Percentiles rank a stretch among this genome's conserved stretches.
Evolutionary conservation across 768 basidiomycete genomes (phyloP).

Genomic region (Amanita fuliginea): DNA sequence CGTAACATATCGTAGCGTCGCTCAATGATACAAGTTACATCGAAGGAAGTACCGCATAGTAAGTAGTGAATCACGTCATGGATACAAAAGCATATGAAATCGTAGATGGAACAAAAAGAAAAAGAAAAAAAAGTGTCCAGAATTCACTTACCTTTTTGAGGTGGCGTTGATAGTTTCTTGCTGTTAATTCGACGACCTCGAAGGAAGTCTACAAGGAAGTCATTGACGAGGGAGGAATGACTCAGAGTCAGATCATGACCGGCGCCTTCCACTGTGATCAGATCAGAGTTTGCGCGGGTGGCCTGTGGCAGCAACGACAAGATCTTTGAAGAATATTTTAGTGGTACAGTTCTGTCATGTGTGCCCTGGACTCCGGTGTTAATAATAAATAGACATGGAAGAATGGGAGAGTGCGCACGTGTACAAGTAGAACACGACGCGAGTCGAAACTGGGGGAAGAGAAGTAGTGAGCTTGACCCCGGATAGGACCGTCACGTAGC

Average conservation of each 20-base stretch:
- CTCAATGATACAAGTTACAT: background rate
- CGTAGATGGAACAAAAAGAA: background rate
- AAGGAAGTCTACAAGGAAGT: constrained; percentile 23
- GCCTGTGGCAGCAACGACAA: constrained; percentile 28
- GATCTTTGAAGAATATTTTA: constrained; percentile 40
- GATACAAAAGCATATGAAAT: constrained; percentile 1
- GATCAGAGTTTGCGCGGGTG: constrained; percentile 22
- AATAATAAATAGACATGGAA: background rate
- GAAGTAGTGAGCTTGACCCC: constrained; percentile 48
- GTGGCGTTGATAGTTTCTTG: background rate
- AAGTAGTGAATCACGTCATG: background rate
- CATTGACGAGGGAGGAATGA: constrained; percentile 24
- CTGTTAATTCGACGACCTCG: constrained; percentile 5
- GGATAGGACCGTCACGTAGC: constrained; percentile 60
- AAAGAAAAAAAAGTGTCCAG: background rate
- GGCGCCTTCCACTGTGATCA: constrained; percentile 39
- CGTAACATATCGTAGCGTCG: background rate
- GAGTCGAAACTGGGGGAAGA: constrained; percentile 33
- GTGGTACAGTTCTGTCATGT: constrained; percentile 42
- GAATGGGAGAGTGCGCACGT: constrained; percentile 28
- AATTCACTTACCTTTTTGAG: background rate
- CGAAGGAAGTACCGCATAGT: background rate
- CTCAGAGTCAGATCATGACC: constrained; percentile 42
- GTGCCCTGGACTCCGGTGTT: constrained; percentile 33
- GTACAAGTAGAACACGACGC: constrained; percentile 49